Evolutionary conservation across 495 filamentous ascomycete species (phyloP), one percentile per base, ranked within the genome.

Genomic region (Jackrogersella multiformis): DNA sequence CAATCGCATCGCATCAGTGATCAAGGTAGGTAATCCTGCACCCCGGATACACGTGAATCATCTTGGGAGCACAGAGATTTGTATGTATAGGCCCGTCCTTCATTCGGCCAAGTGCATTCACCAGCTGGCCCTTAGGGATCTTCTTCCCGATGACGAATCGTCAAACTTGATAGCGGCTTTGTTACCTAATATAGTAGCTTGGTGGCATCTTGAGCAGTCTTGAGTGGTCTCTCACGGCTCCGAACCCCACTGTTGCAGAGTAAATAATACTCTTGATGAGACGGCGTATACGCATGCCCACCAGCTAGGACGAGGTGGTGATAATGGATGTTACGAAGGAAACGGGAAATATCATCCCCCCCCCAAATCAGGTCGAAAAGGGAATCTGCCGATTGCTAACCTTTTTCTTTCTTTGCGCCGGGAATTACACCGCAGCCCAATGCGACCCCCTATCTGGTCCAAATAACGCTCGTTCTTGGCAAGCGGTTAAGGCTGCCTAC

Each of bases 341-440:
- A 44, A 28, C 41, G 42, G 51, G 56, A 56, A n/a, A n/a, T n/a
- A n/a, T 34, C 23, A 55, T 30, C 12, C 10, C 32, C 52, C 41
- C 23, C 44, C 20, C n/a, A 56, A 56, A 62, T 15, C 28, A 15
- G 13, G 41, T 35, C 58, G 59, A 51, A 13, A 24, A 21, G 15
- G 44, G 61, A 70, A 65, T 70, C 67, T 70, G 67, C 67, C 67
- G 67, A 61, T 51, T 36, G 39, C 56, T 28, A 59, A 46, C 55
- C 18, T 56, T 56, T 55, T 63, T 68, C 54, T 65, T 41, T 64
- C 28, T 51, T 60, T 61, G 60, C 52, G 64, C 63, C 61, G 62
- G 70, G 61, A 74, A 68, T 68, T 64, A 72, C 55, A 62, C 67
- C 61, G 67, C 67, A 62, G 67, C 67, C 57, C 67, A 53, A 65